Base-by-base conservation (phyloP, 208 protist species). In the Trypanosoma lewisi region DNA sequence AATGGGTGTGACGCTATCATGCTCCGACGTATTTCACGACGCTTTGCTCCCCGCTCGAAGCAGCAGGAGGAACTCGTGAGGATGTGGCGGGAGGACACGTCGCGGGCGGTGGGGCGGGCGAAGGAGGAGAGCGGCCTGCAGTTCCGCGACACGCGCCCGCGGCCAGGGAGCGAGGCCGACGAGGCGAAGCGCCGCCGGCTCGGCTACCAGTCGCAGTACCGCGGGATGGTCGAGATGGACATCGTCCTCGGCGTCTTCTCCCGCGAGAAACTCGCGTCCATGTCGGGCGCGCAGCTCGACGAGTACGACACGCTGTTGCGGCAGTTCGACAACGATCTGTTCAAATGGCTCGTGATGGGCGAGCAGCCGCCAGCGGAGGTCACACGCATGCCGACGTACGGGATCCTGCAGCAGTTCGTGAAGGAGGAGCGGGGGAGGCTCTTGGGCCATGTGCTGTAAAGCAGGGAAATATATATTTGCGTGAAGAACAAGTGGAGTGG, bases 161-260 rank as follows among this genome's bases (percentile, higher is more conserved):
- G 73, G 8, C 70, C 81, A 51, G 66, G 65, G 12, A 71, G 81
- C 44, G 88, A 95, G 55, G 56, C 64, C 8, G 59, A 77, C 1
- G 89, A 87, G 42, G 61, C 70, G 51, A 87, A 87, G 77, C 85
- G 85, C 9, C 82, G 83, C 3, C 89, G 89, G 0, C 74, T 95
- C 5, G 66, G 85, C 4, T 95, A 88, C 53, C 89, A 95, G 60
- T 95, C 89, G 0, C 71, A 67, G 14, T 95, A 95, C 61, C 85
- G 89, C 4, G 89, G 89, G 0, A 95, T 95, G 89, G 82, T 85
- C 41, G 89, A 95, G 77, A 95, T 95, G 89, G 89, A 95, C 51
- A 81, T 95, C 59, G 86, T 95, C 63, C 83, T 90, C 31, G 89
- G 89, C 14, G 73, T 83, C 58, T 95, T 93, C 54, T 85, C 85